These are phyloP conservation scores for Beauveria sp. DNA, from an alignment of 2,329 filamentous ascomycete genomes.

Conservation along the genomic window DNA sequence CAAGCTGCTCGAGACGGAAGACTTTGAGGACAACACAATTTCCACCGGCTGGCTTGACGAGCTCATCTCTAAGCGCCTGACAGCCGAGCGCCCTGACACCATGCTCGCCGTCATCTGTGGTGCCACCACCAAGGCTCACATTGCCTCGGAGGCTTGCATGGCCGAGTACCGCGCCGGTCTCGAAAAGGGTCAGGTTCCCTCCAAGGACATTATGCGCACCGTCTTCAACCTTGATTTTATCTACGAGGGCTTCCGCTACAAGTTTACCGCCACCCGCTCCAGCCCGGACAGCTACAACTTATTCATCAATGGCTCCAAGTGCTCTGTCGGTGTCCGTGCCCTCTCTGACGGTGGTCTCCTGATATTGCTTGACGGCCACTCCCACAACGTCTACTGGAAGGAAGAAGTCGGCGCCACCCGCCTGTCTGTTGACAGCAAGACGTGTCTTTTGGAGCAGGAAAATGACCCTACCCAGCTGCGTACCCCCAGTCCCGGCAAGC, in stretches of 20 bases:
- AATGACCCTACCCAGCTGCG: conserved; percentile 97
- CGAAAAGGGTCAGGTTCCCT: conserved; percentile 94
- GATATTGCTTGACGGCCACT: conserved; percentile 82
- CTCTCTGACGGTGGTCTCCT: conserved; percentile 91
- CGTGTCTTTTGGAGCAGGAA: conserved; percentile 94
- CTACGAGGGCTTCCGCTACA: conserved; percentile 93
- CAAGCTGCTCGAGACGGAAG: conserved; percentile 95
- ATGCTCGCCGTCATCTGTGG: conserved; percentile 93
- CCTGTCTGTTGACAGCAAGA: conserved; percentile 95
- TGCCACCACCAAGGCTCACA: conserved; percentile 89
- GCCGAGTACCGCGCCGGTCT: conserved; percentile 80
- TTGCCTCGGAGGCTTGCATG: conserved; percentile 85
- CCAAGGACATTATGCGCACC: conserved; percentile 94
- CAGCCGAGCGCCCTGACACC: conserved; percentile 87
- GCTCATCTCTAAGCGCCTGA: conserved; percentile 95
- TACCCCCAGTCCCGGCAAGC: conserved; percentile 90
- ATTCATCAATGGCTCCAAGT: conserved; percentile 98
- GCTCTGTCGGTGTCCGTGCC: conserved; percentile 83
- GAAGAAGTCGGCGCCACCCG: conserved; percentile 95
- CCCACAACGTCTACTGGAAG: conserved; percentile 99
- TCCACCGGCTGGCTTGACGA: conserved; percentile 98
- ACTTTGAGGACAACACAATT: conserved; percentile 98
- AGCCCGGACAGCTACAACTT: conserved; percentile 92
- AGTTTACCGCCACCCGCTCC: conserved; percentile 93
- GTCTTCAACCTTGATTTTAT: conserved; percentile 98